Conservation (phyloP, 2,329 filamentous ascomycete species). For the Penicillium sp. region DNA sequence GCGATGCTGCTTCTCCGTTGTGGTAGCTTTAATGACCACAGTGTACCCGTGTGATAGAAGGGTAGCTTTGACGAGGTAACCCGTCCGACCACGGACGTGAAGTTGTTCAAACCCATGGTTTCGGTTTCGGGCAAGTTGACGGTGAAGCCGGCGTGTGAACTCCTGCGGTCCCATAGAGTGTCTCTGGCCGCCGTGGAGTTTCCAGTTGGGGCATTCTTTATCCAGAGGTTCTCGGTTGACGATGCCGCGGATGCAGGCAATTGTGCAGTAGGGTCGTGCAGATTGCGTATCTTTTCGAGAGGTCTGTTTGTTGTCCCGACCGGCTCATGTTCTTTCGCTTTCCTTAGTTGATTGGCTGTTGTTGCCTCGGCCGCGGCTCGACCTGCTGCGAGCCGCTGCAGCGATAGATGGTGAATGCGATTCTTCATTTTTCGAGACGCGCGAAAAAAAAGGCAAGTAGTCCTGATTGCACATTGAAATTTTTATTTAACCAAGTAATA, state of each 20-base stretch:
- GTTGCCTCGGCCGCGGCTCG: too few relatives aligned
- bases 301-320: too few relatives aligned
- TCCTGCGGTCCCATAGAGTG: constrained; percentile 30
- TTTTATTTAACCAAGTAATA: too few relatives aligned
- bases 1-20: constrained; percentile 20
- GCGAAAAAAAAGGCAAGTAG: too few relatives aligned
- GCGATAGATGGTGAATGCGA: too few relatives aligned
- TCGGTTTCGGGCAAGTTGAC: constrained; percentile 22
- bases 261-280: constrained; percentile 24
- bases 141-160: constrained; percentile 21
- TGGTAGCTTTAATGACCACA: constrained; percentile 30
- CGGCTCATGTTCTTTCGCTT: too few relatives aligned
- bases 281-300: constrained; percentile 9
- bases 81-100: constrained; percentile 26
- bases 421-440: too few relatives aligned
- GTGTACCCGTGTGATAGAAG: constrained; percentile 30
- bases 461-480: too few relatives aligned
- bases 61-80: constrained; percentile 30
- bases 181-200: constrained; percentile 23
- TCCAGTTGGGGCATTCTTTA: constrained; percentile 37
- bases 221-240: constrained; percentile 21
- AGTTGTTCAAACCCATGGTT: constrained; percentile 27
- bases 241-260: constrained; percentile 25
- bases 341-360: too few relatives aligned
- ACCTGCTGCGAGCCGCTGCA: too few relatives aligned